Base-by-base conservation (phyloP, 495 filamentous ascomycete genomes). In the Penicillium lividum region DNA sequence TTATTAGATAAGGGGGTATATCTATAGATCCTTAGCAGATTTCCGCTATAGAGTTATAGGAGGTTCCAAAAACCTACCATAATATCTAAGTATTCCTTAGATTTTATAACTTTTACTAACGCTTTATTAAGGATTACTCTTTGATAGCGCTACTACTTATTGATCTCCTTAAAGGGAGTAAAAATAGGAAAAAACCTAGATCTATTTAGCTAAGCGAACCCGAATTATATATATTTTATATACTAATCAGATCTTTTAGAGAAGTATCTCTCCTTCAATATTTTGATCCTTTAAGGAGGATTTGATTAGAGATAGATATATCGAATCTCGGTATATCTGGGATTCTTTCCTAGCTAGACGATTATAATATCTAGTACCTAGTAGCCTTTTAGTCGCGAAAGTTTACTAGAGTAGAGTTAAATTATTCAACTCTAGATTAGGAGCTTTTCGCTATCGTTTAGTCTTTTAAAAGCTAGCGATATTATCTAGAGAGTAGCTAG, bases 91-190 rank as follows among this genome's bases (percentile, higher is more conserved):
- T 48, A 0, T 48, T 48, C 15, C 7, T 48, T 28, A 29, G 45
- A 48, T 48, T 48, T 13, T 48, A 48, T 48, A 48, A 48, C 9
- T 48, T 48, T 15, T 48, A 48, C 13, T 11, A 30, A 29, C 11
- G 13, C 1, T 48, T 48, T 48, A 48, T 48, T 15, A 29, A 48
- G 10, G 28, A 51, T 9, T 22, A 9, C 10, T 34, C 15, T 1
- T 3, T 4, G 0, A 34, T 34, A 3, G 22, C 18, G 11, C 4
- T 4, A 7, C 30, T 22, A 0, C 10, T 51, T 36, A 34, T 29
- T 38, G 9, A 5, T 4, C 18, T 51, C 1, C 15, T 51, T 36
- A 18, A 51, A 51, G 15, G 28, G 1, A 51, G 13, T 18, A 5
- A 48, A 6, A 48, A 30, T 36, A 51, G 13, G 0, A 15, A 51